Percentiles rank a stretch among this genome's conserved stretches.
phyloP scores from a whole-genome alignment of 495 filamentous ascomycete species.

The Neurospora intermedia region DNA sequence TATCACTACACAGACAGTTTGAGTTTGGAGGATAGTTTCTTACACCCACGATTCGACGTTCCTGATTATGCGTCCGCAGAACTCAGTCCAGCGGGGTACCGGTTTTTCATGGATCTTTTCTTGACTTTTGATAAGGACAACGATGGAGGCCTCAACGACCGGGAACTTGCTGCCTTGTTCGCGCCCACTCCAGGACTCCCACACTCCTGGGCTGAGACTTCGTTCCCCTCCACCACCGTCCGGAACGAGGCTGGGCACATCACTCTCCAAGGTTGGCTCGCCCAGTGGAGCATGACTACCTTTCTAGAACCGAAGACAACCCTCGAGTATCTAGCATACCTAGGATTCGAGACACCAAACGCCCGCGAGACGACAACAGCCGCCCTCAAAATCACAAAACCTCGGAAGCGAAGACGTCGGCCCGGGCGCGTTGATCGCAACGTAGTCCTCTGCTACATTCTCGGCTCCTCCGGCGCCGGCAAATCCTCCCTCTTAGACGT shows the following conservation, averaged over 20 bases:
- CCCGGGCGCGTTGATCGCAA: conserved; percentile 84
- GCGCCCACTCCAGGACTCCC: conserved; percentile 88
- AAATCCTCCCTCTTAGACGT: conserved; percentile 85
- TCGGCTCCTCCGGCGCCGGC: conserved; percentile 71
- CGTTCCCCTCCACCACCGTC: conserved; percentile 87
- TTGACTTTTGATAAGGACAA: conserved; percentile 93
- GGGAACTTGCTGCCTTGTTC: conserved; percentile 76
- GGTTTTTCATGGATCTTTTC: conserved; percentile 96
- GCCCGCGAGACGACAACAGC: conserved; percentile 61
- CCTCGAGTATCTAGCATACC: conserved; percentile 86
- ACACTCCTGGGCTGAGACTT: conserved; percentile 69
- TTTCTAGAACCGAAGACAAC: conserved; percentile 93
- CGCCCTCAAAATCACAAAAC: conserved; percentile 83
- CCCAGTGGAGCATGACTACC: conserved; percentile 99
- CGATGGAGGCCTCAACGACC: conserved; percentile 81
- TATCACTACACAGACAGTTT: conserved; percentile 95
- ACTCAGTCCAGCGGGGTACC: conserved; percentile 85
- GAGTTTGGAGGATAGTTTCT: conserved; percentile 76
- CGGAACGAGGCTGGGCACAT: conserved; percentile 92
- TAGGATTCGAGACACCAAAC: conserved; percentile 67
- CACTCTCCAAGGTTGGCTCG: conserved; percentile 94
- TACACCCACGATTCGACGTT: conserved; percentile 91
- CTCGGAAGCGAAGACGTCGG: conserved; percentile 70
- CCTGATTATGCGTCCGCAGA: conserved; percentile 86
- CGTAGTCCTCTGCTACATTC: conserved; percentile 91